These are phyloP conservation scores for Yamadazyma philogaea DNA, from an alignment of 805 yeast genomes.

Conservation along the genomic window DNA sequence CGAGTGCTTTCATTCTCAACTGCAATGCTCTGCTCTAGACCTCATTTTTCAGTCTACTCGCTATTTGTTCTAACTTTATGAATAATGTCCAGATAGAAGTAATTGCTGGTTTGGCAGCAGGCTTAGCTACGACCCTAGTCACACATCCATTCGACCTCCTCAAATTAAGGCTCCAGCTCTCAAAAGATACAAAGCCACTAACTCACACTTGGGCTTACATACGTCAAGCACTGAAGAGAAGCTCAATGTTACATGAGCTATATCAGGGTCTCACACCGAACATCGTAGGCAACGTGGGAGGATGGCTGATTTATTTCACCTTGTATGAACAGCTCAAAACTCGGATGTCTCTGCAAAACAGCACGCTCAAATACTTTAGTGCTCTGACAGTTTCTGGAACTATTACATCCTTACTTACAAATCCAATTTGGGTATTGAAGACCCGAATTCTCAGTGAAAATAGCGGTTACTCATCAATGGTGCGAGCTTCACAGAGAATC, in stretches of 20 bases:
- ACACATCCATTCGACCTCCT: constrained; percentile 90
- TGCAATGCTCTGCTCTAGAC: neutral
- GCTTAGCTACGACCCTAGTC: constrained; percentile 70
- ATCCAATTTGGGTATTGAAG: constrained; percentile 94
- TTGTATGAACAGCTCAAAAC: constrained; percentile 63
- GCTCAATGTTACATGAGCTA: constrained; percentile 14
- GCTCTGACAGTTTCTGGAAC: constrained; percentile 60
- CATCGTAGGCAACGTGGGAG: constrained; percentile 74
- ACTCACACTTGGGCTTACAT: constrained; percentile 3
- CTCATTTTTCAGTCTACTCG: neutral
- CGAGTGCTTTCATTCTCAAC: neutral
- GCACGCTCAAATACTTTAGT: constrained; percentile 29
- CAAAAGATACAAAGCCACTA: constrained; percentile 7
- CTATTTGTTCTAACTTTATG: neutral
- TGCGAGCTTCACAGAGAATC: constrained; percentile 53
- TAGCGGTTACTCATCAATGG: constrained; percentile 56
- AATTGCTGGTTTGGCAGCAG: constrained; percentile 75
- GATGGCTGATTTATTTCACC: constrained; percentile 88
- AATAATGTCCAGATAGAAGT: constrained; percentile 40
- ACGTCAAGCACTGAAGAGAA: neutral
- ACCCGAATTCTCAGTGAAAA: constrained; percentile 76
- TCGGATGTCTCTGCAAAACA: constrained; percentile 2
- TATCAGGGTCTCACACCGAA: constrained; percentile 84
- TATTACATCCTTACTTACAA: constrained; percentile 71
- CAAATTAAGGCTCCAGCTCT: constrained; percentile 78